Conservation (phyloP, 176 grass and related monocot species). For the Miscanthus lutarioriparius region DNA sequence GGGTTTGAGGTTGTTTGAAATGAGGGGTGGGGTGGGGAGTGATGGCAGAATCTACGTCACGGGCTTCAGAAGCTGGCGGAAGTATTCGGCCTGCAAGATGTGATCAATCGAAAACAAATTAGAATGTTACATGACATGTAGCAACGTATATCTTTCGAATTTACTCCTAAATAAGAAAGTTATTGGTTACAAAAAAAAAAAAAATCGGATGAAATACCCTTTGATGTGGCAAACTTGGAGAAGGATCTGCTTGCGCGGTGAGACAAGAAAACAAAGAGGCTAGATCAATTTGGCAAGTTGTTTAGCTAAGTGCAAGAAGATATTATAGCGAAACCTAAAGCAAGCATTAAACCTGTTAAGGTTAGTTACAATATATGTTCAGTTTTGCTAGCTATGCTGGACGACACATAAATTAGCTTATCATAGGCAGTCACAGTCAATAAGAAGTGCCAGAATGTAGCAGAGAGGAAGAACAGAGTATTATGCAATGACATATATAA, state of each 20-base stretch:
- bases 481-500: not conserved
- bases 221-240: not conserved
- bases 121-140: not conserved
- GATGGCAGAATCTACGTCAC: slow-evolving; percentile 57
- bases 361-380: too few relatives aligned
- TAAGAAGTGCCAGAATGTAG: too few relatives aligned
- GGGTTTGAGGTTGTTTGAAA: not conserved
- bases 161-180: too few relatives aligned
- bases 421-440: too few relatives aligned
- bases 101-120: not conserved
- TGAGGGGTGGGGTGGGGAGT: not conserved
- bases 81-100: slow-evolving; percentile 72
- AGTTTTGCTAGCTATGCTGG: too few relatives aligned
- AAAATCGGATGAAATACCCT: not conserved
- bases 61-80: slow-evolving; percentile 91
- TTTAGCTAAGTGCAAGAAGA: too few relatives aligned
- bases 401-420: too few relatives aligned
- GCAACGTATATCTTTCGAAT: not conserved
- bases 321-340: not conserved
- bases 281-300: not conserved
- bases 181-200: too few relatives aligned
- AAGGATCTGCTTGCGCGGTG: not conserved
- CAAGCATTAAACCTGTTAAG: not conserved
- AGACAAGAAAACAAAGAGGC: not conserved
- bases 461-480: too few relatives aligned